Conservation (phyloP, 2,329 filamentous ascomycete species). For the Pezicula radicicola region DNA sequence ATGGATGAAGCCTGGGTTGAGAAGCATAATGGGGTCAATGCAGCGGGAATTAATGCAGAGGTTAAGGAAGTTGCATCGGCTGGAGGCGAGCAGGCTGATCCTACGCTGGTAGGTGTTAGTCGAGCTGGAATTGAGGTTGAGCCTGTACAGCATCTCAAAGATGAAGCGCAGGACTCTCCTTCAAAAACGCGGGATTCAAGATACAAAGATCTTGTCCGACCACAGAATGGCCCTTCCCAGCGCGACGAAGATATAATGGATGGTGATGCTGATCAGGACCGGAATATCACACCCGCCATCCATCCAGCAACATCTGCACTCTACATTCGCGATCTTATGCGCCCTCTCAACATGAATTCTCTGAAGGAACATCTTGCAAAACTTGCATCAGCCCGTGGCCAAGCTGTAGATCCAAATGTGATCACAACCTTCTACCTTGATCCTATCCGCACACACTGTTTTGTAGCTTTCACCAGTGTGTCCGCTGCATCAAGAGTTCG, state of each 20-base stretch:
- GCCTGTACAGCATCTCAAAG: not conserved
- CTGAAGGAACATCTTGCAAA: slow-evolving; percentile 67
- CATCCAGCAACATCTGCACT: slow-evolving; percentile 74
- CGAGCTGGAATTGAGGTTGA: slow-evolving; percentile 15
- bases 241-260: slow-evolving; percentile 2
- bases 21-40: slow-evolving; percentile 20
- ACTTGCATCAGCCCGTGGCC: slow-evolving; percentile 60
- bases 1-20: slow-evolving; percentile 19
- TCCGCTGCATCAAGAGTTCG: slow-evolving; percentile 75
- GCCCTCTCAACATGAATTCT: slow-evolving; percentile 68
- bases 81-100: slow-evolving; percentile 3
- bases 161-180: slow-evolving; percentile 6
- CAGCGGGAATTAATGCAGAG: slow-evolving; percentile 9
- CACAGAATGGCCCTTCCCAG: not conserved
- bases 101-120: slow-evolving; percentile 12
- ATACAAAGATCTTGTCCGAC: slow-evolving; percentile 42
- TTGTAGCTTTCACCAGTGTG: slow-evolving; percentile 68
- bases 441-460: slow-evolving; percentile 81
- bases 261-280: slow-evolving; percentile 20
- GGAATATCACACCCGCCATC: slow-evolving; percentile 49
- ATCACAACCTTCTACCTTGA: slow-evolving; percentile 77
- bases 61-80: slow-evolving; percentile 3
- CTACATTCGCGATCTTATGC: slow-evolving; percentile 89
- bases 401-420: slow-evolving; percentile 47
- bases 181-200: slow-evolving; percentile 34